Evolutionary conservation across 805 yeast species (phyloP).

Genomic region (Ogataea corticis): DNA sequence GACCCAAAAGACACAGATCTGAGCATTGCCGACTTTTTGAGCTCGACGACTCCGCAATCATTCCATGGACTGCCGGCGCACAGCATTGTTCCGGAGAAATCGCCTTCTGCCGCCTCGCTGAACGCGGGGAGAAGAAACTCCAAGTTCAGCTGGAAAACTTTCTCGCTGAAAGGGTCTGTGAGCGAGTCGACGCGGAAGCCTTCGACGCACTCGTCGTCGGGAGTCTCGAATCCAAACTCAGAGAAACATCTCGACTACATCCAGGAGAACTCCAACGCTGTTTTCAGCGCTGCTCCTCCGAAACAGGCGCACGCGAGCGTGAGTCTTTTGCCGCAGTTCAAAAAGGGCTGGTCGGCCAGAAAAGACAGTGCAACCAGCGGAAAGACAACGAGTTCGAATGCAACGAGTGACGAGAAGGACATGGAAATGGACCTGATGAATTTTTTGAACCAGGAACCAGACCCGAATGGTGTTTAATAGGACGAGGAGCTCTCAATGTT

Average conservation of each 20-base stretch:
- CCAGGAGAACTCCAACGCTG: conserved; percentile 6
- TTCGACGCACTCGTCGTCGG: conserved; percentile 12
- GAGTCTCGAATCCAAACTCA: conserved; percentile 2
- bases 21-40: conserved; percentile 20
- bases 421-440: conserved; percentile 26
- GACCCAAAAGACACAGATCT: conserved; percentile 18
- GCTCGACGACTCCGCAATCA: conserved; percentile 8
- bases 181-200: conserved; percentile 19
- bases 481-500: too few species aligned
- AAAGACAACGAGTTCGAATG: conserved; percentile 13
- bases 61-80: neutral
- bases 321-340: conserved; percentile 5
- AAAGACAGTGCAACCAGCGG: conserved; percentile 23
- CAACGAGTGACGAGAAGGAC: conserved; percentile 15
- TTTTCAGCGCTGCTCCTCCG: neutral
- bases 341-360: conserved; percentile 15
- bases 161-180: conserved; percentile 25
- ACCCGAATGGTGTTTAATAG: neutral
- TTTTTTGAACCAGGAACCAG: conserved; percentile 22
- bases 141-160: conserved; percentile 29
- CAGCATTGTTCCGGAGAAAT: neutral
- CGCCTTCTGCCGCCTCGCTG: conserved; percentile 2
- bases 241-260: conserved; percentile 11
- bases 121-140: conserved; percentile 23
- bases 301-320: conserved; percentile 4